These are phyloP conservation scores for Bolboschoenoplectus hybrid DNA, from an alignment of 202 grass and related monocot species.

Conservation along the genomic window DNA sequence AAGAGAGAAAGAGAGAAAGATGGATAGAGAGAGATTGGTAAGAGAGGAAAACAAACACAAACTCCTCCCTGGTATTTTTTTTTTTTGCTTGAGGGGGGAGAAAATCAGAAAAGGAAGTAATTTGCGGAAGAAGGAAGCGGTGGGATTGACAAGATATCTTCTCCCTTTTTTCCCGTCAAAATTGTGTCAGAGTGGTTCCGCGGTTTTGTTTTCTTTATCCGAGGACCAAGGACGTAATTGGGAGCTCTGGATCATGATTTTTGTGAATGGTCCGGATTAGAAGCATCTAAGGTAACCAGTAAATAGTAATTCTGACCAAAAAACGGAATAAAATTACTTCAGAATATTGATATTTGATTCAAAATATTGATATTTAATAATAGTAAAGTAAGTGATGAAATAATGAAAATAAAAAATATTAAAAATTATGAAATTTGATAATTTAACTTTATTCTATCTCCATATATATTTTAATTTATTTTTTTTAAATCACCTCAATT, in stretches of 20 bases:
- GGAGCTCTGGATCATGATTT: not conserved
- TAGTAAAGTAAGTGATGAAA: too few species aligned
- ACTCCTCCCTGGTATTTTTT: not conserved
- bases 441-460: too few species aligned
- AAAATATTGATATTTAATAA: too few species aligned
- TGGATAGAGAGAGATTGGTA: conserved; percentile 27
- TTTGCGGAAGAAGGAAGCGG: not conserved
- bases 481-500: too few species aligned
- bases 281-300: not conserved
- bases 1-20: not conserved
- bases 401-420: too few species aligned
- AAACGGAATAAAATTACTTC: too few species aligned
- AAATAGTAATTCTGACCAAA: not conserved
- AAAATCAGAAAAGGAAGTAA: not conserved
- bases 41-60: not conserved
- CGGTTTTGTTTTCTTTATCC: not conserved
- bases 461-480: too few species aligned
- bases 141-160: conserved; percentile 2
- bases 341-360: too few species aligned
- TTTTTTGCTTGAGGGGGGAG: conserved; percentile 1
- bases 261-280: not conserved
- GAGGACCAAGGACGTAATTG: too few species aligned
- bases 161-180: not conserved
- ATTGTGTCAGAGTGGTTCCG: not conserved
- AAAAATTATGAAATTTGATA: too few species aligned